Evolutionary conservation across 148 eudicot species (phyloP), one percentile per base, ranked within the genome.

Genomic region (Camellia sinensis): DNA sequence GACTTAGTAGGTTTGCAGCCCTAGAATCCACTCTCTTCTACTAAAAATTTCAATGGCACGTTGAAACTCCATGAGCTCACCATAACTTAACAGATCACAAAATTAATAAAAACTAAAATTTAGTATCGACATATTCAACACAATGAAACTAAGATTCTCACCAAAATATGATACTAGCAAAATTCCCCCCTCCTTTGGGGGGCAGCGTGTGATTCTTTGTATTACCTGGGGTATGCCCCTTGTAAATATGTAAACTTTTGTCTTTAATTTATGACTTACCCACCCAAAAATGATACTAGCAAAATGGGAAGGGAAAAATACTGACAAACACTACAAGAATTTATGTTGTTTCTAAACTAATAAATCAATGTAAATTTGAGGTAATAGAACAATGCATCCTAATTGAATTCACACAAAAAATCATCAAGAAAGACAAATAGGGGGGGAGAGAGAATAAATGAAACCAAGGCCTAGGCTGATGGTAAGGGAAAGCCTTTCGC

Each of bases 71-170:
- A 52, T 7, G n/a, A 71, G 41, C 41, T 59, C 4, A 54, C 12
- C 11, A 3, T 71, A 19, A 21, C 76, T 44, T 14, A 56, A 29
- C 29, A 54, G 63, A 46, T 29, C 52, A n/a, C 67, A 17, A 74
- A 40, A 54, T 29, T 29, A 29, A 7, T 22, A 29, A 73, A n/a
- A 37, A 3, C 66, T 59, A 54, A 54, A 3, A 40, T 57, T 14
- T 29, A 22, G 15, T 74, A 37, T 57, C 12, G 40, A 6, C 44
- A 15, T n/a, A 7, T 56, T 7, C 6, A 72, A 19, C 43, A 61
- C 17, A 56, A 57, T 57, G 78, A 74, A 74, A 52, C 14, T 41
- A 67, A 57, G 63, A 15, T 60, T 57, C 43, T 37, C 62, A 74
- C 29, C 14, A 74, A 54, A 73, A 53, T 53, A 53, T 6, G 45